Evolutionary conservation across 176 grass and related monocot species (phyloP), one percentile per base, ranked within the genome.

Genomic region (Zoysia japonica): DNA sequence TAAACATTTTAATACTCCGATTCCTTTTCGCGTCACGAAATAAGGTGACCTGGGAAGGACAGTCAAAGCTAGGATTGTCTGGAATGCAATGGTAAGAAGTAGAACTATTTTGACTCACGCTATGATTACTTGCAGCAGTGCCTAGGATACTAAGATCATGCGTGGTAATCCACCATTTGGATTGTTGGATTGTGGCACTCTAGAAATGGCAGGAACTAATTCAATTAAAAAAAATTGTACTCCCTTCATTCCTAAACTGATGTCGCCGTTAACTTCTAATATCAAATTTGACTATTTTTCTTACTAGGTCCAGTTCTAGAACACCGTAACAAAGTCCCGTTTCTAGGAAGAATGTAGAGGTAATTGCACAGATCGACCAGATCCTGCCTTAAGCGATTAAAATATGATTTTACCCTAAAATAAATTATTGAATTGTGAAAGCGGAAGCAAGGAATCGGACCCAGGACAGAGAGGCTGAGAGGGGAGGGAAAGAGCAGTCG

Each of bases 21-120:
- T 53, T 39, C 5, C 36, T 46, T 46, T 73, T 11, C 78, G n/a
- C 16, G 10, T 40, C 15, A 46, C 45, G 5, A 67, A 61, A 49
- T 38, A 69, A 12, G 36, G 36, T 40, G 37, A 1, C 11, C 1
- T 65, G 40, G 11, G 37, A 65, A 40, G 62, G 62, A 39, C 36
- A 40, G 39, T 65, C 62, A 82, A 82, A 87, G 28, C 10, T 75
- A 69, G 46, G 20, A 63, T 48, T 55, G 38, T 75, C 53, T 64
- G 47, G 19, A 28, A 74, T 63, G 9, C 3, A 39, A 62, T 47
- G 28, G 11, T 2, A 55, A 17, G 45, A 82, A 68, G 28, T 28
- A 28, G 28, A 28, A 28, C 45, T 51, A 14, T 59, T 37, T 60
- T 60, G 11, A 79, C 50, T 11, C 7, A 16, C 13, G 28, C 1